Conservation (phyloP, 495 filamentous ascomycete genomes). For the Daldinia concentrica region DNA sequence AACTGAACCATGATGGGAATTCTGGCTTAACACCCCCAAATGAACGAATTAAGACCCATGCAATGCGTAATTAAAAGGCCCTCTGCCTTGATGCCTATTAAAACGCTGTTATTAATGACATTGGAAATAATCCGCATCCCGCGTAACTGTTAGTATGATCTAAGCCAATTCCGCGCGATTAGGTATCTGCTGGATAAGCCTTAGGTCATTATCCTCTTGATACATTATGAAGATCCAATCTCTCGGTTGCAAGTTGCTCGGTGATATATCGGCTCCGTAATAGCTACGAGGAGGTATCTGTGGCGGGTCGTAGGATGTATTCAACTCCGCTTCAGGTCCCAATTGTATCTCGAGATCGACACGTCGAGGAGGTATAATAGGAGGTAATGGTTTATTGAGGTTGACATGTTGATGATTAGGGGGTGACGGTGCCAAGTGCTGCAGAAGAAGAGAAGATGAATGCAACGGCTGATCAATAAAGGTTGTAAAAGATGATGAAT, state of each 20-base stretch:
- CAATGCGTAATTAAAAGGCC: background rate
- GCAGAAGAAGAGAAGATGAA: conserved; percentile 18
- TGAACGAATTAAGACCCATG: conserved; percentile 12
- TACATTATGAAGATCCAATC: conserved; percentile 40
- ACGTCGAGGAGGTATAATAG: conserved; percentile 11
- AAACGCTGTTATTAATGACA: conserved; percentile 10
- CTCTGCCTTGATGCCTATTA: background rate
- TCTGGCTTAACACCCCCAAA: background rate
- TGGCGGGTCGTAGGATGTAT: background rate
- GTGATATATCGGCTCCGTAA: background rate
- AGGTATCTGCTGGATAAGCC: conserved; percentile 8
- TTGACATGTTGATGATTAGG: conserved; percentile 3
- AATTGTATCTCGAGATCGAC: conserved; percentile 2
- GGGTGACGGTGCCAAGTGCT: background rate
- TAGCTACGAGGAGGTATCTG: conserved; percentile 4
- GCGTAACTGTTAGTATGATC: background rate
- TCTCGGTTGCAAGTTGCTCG: conserved; percentile 2
- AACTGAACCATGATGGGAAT: background rate
- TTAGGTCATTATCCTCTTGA: conserved; percentile 18
- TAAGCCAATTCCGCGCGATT: conserved; percentile 10
- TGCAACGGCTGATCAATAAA: conserved; percentile 33
- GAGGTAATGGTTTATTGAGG: conserved; percentile 38
- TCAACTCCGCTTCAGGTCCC: background rate
- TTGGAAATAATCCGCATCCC: background rate
- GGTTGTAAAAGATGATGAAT: conserved; percentile 29